A percentile compares a stretch with the other conserved stretches of the same genome.
Conservation (phyloP, 2,329 filamentous ascomycete genomes). For the Colletotrichum cuscutae region DNA sequence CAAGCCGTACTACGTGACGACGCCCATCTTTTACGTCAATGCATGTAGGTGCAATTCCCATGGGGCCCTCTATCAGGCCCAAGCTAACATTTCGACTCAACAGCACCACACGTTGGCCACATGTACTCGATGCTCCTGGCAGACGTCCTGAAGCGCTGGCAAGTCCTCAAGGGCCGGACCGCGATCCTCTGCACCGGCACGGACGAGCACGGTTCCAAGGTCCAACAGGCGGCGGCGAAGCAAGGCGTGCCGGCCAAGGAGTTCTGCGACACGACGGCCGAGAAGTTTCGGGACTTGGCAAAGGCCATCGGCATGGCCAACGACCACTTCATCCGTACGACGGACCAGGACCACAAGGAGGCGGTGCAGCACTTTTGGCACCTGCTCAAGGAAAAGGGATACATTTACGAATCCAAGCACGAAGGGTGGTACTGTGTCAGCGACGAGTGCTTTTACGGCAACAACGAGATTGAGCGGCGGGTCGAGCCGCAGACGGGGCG, state of each 20-base stretch:
- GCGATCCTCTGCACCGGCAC: constrained; percentile 89
- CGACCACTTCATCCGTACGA: constrained; percentile 93
- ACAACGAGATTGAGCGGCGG: constrained; percentile 76
- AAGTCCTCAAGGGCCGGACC: constrained; percentile 75
- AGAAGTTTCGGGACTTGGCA: constrained; percentile 82
- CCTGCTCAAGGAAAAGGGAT: constrained; percentile 77
- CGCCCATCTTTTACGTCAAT: constrained; percentile 99
- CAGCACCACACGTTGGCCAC: constrained; percentile 94
- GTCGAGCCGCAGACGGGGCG: constrained; percentile 84
- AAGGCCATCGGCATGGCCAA: constrained; percentile 75
- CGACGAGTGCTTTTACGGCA: constrained; percentile 96
- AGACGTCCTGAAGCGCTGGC: constrained; percentile 94
- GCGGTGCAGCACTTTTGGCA: constrained; percentile 93
- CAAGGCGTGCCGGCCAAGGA: constrained; percentile 78
- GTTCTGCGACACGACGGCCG: constrained; percentile 89
- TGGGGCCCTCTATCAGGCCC: too few relatives aligned
- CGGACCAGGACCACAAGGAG: constrained; percentile 81
- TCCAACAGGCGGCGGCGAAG: constrained; percentile 84
- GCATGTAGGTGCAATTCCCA: constrained; percentile 65
- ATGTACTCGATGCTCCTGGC: constrained; percentile 92
- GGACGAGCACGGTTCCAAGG: constrained; percentile 98
- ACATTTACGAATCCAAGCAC: constrained; percentile 87
- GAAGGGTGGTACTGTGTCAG: constrained; percentile 97
- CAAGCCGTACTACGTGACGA: constrained; percentile 96
- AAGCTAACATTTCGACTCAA: constrained; percentile 35